These are phyloP conservation scores for Exophiala sp. DNA, from an alignment of 2,329 filamentous ascomycete genomes.

Conservation along the genomic window DNA sequence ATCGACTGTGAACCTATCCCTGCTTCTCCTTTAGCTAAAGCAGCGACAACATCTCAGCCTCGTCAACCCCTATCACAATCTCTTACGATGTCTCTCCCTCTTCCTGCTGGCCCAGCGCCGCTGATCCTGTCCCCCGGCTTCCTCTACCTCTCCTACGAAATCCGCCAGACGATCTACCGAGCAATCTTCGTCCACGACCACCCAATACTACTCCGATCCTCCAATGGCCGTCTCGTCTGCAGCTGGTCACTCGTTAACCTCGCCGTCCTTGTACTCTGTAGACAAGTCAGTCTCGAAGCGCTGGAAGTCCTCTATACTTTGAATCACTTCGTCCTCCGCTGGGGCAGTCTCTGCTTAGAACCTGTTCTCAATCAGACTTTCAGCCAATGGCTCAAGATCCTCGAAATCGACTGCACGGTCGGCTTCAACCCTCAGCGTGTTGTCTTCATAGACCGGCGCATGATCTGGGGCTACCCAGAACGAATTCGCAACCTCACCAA, in stretches of 20 bases:
- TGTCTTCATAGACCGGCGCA: too few relatives aligned
- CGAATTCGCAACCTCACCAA: too few relatives aligned
- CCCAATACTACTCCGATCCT: background rate
- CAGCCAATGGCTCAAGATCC: background rate
- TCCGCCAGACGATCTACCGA: conserved; percentile 10
- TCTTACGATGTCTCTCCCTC: background rate
- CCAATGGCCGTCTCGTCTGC: background rate
- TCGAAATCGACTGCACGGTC: conserved; percentile 7
- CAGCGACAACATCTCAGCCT: background rate
- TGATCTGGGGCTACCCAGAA: too few relatives aligned
- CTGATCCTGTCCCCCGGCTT: background rate
- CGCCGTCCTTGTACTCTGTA: background rate
- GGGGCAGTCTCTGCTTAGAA: background rate
- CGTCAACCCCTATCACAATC: background rate
- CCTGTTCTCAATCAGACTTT: background rate
- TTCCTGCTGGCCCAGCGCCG: background rate
- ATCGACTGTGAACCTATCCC: too few relatives aligned
- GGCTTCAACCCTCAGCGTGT: too few relatives aligned
- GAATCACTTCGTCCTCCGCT: conserved; percentile 5
- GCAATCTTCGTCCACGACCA: background rate
- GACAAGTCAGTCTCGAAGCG: conserved; percentile 4
- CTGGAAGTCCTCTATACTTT: background rate
- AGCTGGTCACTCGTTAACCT: too few relatives aligned
- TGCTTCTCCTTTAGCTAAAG: background rate
- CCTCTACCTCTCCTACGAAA: conserved; percentile 5